Evolutionary conservation across 345 rosid genomes (phyloP).

Genomic region (Gossypium herbaceum): DNA sequence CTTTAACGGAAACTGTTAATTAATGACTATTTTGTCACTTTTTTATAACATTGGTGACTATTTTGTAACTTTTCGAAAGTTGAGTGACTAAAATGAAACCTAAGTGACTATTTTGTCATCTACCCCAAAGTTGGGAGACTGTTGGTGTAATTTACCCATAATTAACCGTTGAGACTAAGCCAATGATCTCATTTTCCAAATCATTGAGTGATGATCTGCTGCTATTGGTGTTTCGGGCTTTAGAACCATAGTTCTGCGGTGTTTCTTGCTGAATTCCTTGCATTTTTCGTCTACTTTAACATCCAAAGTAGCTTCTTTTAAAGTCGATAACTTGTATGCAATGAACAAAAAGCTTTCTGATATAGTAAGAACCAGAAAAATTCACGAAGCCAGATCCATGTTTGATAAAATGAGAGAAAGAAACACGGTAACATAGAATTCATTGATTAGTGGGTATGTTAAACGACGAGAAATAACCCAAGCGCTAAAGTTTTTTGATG

Average conservation of each 20-base stretch:
- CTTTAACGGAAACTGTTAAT: too few relatives aligned
- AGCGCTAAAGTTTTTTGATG: conserved; percentile 17
- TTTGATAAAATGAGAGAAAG: conserved; percentile 12
- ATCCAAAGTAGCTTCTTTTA: neutral
- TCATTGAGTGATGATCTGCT: neutral
- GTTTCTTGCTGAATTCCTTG: neutral
- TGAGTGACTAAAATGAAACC: too few relatives aligned
- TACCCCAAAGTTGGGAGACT: too few relatives aligned
- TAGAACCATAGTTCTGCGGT: neutral
- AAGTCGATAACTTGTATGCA: neutral
- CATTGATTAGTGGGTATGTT: conserved; percentile 9
- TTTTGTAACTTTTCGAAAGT: too few relatives aligned
- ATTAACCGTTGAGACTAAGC: too few relatives aligned
- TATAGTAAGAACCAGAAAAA: neutral
- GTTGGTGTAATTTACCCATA: too few relatives aligned
- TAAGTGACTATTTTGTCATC: too few relatives aligned
- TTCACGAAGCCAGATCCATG: conserved; percentile 10
- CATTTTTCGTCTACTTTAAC: conserved; percentile 2
- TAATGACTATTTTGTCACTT: too few relatives aligned
- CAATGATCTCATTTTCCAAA: neutral
- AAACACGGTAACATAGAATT: conserved; percentile 20
- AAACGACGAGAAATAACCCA: conserved; percentile 17
- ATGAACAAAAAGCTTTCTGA: conserved; percentile 9
- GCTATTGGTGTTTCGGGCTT: neutral
- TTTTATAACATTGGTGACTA: too few relatives aligned